Evolutionary conservation across 1,139 yeast genomes (phyloP).

Genomic region (Blastobotrys illinoisensis): DNA sequence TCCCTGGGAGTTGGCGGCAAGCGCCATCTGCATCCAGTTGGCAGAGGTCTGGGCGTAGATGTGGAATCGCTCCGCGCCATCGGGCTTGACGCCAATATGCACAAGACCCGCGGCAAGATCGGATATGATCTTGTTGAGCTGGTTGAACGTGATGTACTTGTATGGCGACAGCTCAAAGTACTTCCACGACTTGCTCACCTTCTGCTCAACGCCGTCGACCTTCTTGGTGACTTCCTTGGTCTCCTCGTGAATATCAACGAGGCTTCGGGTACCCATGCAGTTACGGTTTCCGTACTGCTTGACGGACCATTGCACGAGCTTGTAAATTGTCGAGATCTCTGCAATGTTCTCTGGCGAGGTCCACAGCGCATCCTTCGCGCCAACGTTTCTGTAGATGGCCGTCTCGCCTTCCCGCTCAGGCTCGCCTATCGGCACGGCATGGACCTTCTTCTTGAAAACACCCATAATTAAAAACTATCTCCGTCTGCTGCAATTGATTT

Average conservation of each 20-base stretch:
- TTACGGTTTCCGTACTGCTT: conserved; percentile 47
- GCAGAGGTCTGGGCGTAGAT: conserved; percentile 79
- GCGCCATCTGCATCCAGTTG: conserved; percentile 84
- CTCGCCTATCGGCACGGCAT: conserved; percentile 69
- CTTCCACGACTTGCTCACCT: conserved; percentile 81
- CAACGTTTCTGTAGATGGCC: conserved; percentile 78
- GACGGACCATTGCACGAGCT: conserved; percentile 60
- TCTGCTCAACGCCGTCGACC: conserved; percentile 66
- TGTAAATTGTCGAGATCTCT: conserved; percentile 55
- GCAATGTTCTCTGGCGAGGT: conserved; percentile 31
- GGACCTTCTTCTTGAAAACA: conserved; percentile 20
- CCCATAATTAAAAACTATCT: conserved; percentile 4
- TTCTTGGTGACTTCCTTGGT: conserved; percentile 67
- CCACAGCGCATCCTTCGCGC: conserved; percentile 47
- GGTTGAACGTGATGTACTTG: conserved; percentile 55
- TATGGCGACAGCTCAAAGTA: conserved; percentile 77
- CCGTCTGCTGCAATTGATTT: background rate
- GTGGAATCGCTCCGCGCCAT: conserved; percentile 60
- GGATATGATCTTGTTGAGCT: conserved; percentile 47
- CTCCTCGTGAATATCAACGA: conserved; percentile 69
- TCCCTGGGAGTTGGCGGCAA: conserved; percentile 70
- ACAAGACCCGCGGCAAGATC: conserved; percentile 70
- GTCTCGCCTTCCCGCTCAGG: conserved; percentile 75
- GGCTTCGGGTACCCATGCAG: conserved; percentile 78
- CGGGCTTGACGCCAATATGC: conserved; percentile 66